Evolutionary conservation across 2,329 filamentous ascomycete genomes (phyloP), one percentile per base, ranked within the genome.

Genomic region (Sarocladium kiliense): DNA sequence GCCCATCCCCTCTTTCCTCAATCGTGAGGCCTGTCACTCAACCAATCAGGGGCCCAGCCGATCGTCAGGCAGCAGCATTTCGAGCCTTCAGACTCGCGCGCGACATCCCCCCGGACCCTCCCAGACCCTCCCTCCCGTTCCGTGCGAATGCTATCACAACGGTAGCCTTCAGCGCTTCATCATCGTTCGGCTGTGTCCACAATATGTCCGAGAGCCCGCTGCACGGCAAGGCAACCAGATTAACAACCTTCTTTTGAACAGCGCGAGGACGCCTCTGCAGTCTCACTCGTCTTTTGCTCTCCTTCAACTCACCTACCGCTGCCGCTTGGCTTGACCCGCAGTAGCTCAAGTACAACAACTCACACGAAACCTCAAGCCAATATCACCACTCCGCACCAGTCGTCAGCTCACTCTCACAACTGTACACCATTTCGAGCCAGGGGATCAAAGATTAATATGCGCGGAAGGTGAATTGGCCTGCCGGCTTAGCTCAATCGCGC

Each of bases 31-130:
- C 26, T 36, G 26, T 3, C 14, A 16, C 30, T 34, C 27, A 36
- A 16, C 47, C 47, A 51, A 36, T 51, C 34, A 36, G 4, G 11
- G 26, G 11, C 47, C 47, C 47, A 26, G 47, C 26, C 27, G 30
- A 51, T 32, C 47, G 18, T 51, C 47, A 51, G 47, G 47, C 47
- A 51, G 47, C 47, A 51, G 47, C 47, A 51, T 51, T 51, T 51
- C 47, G 10, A 51, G 47, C 47, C 47, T 36, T 27, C 7, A 51
- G 47, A 51, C 47, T 51, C 47, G 47, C 30, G 47, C 26, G 18
- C 23, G n/a, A 27, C 26, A 3, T 16, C 19, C n/a, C 7, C 26
- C 19, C 27, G 27, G 47, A 51, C 47, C 47, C 47, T 51, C 47
- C n/a, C n/a, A 3, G 18, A 23, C 26, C 18, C 47, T 36, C 44